Base-by-base conservation (phyloP, 257 asterid genomes). In the Fraxinus excelsior region DNA sequence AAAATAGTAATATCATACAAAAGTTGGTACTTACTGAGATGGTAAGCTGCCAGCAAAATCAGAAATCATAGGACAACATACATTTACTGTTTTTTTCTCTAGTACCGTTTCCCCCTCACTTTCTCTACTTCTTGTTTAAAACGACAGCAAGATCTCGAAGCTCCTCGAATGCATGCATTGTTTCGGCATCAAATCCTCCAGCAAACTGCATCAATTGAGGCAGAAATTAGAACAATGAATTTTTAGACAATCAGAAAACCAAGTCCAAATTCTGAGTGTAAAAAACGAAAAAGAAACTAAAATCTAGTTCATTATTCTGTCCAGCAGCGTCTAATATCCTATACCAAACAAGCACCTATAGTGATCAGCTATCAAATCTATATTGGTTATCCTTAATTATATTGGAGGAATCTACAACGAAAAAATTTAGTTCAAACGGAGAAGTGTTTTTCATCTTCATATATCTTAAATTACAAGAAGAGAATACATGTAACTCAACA, bases 161-260 rank as follows among this genome's bases (percentile, higher is more conserved):
- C 85, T 92, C 97, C 90, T 94, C 98, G 73, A 94, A 94, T n/a
- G 97, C 97, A 53, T 88, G 93, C 98, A 94, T 94, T 1, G 97
- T 94, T 79, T 94, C 98, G 0, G 92, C 88, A 84, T 94, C 98
- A 82, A 94, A 92, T 64, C 98, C 98, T 87, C 98, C 97, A 2
- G 98, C 98, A 85, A 94, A 94, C 97, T 94, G 97, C 86, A 78
- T 64, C 49, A 72, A 60, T 78, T 12, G 29, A 32, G 49, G 23
- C 23, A 65, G 11, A 60, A 26, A 1, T n/a, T 75, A 49, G 16
- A 23, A 7, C 9, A 3, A 58, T 58, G 14, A 58, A 58, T 8
- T 23, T 53, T 5, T 5, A 51, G 64, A 53, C 64, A 53, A 53
- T 5, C 7, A 53, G 9, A 18, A n/a, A 53, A 51, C 60, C 62